These are phyloP conservation scores for Biscutella laevigata DNA, from an alignment of 441 rosid species.

Conservation along the genomic window DNA sequence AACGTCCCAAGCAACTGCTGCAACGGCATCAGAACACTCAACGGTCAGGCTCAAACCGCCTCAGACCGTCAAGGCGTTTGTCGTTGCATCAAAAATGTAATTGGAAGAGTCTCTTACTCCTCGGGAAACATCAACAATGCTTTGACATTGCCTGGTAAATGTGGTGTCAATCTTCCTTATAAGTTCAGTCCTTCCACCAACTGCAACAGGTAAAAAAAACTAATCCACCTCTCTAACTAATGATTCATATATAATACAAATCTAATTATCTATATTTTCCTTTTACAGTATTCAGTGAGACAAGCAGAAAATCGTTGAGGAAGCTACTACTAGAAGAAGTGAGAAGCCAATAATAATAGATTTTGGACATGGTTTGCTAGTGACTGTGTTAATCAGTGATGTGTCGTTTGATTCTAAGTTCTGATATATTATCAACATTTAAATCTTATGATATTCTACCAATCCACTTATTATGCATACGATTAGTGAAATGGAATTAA, in stretches of 20 bases:
- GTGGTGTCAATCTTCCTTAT: conserved; percentile 37
- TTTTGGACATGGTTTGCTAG: conserved; percentile 13
- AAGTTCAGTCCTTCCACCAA: conserved; percentile 33
- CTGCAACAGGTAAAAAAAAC: conserved; percentile 32
- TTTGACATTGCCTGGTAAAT: conserved; percentile 34
- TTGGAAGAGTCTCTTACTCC: conserved; percentile 15
- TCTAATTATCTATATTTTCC: neutral
- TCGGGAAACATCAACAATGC: conserved; percentile 25
- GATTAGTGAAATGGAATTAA: too few species aligned
- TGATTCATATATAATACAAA: neutral
- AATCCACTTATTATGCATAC: too few species aligned
- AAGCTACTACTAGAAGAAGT: conserved; percentile 12
- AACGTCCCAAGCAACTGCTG: conserved; percentile 29
- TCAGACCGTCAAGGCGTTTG: conserved; percentile 36
- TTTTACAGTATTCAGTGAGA: conserved; percentile 20
- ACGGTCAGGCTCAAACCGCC: conserved; percentile 27
- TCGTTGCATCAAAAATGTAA: conserved; percentile 33
- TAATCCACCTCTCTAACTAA: neutral
- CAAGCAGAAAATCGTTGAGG: neutral
- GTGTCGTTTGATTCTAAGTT: conserved; percentile 5
- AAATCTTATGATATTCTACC: neutral
- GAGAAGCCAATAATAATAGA: conserved; percentile 12
- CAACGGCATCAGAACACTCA: conserved; percentile 31
- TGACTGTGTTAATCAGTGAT: conserved; percentile 2
- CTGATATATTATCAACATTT: neutral